A percentile compares a stretch with the other conserved stretches of the same genome.
These are phyloP conservation scores for Salix udensis DNA, from an alignment of 345 rosid species.

Conservation along the genomic window DNA sequence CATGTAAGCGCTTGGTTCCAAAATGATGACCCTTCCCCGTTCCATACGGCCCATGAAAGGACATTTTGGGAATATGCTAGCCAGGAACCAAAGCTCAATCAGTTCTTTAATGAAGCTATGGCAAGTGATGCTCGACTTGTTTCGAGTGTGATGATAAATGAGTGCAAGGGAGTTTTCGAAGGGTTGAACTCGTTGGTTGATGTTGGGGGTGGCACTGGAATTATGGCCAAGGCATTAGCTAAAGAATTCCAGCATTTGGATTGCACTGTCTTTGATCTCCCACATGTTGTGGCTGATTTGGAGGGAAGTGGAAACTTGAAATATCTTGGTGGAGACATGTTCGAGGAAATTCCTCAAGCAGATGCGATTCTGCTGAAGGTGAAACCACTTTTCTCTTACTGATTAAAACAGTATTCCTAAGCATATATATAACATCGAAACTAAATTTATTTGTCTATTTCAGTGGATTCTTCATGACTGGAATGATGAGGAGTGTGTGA, in stretches of 20 bases:
- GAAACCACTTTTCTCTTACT: neutral
- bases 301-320: neutral
- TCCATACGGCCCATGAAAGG: slow-evolving; percentile 3
- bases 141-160: neutral
- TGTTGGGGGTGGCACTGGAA: slow-evolving; percentile 29
- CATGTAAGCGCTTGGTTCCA: slow-evolving; percentile 10
- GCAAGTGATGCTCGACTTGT: slow-evolving; percentile 1
- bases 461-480: slow-evolving; percentile 13
- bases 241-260: slow-evolving; percentile 12
- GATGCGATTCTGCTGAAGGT: slow-evolving; percentile 8
- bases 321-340: slow-evolving; percentile 5
- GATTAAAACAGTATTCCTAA: neutral
- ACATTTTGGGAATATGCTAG: slow-evolving; percentile 10
- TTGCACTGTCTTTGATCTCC: slow-evolving; percentile 19
- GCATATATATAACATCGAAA: neutral
- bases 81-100: neutral
- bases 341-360: neutral
- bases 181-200: slow-evolving; percentile 20
- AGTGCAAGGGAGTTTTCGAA: slow-evolving; percentile 12
- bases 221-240: slow-evolving; percentile 11
- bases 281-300: slow-evolving; percentile 4
- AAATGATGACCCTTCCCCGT: slow-evolving; percentile 10
- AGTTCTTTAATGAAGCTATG: slow-evolving; percentile 17
- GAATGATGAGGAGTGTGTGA: slow-evolving; percentile 12
- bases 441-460: neutral